phyloP scores from a whole-genome alignment of 495 filamentous ascomycete genomes.

The Penicillium silybi region DNA sequence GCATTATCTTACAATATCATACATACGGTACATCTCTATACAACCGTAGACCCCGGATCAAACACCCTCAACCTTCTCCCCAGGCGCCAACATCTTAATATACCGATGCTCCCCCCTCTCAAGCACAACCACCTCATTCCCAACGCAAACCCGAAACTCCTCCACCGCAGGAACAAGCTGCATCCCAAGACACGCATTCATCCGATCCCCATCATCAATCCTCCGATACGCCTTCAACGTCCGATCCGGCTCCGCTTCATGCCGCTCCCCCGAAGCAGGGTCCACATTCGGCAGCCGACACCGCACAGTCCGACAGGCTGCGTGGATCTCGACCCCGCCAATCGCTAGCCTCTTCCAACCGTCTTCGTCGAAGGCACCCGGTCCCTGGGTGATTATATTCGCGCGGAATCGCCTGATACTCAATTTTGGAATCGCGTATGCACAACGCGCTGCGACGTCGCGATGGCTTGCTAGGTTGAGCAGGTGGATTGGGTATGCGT shows the following conservation, averaged over 20 bases:
- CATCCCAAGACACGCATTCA: conserved; percentile 77
- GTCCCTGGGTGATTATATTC: conserved; percentile 73
- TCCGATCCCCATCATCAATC: conserved; percentile 69
- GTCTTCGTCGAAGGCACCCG: conserved; percentile 66
- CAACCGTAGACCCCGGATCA: conserved; percentile 11
- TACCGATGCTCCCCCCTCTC: conserved; percentile 63
- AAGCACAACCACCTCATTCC: conserved; percentile 56
- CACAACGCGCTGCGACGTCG: conserved; percentile 52
- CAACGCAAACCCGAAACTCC: conserved; percentile 50
- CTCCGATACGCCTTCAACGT: conserved; percentile 65
- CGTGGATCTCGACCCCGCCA: conserved; percentile 37
- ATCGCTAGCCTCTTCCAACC: conserved; percentile 72
- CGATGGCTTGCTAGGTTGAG: conserved; percentile 70
- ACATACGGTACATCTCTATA: background rate
- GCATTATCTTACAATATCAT: background rate
- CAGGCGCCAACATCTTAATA: conserved; percentile 47
- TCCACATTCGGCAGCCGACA: conserved; percentile 85
- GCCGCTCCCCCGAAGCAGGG: conserved; percentile 64
- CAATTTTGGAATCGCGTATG: conserved; percentile 54
- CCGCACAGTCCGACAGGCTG: conserved; percentile 70
- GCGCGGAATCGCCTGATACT: conserved; percentile 73
- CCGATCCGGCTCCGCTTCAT: conserved; percentile 67
- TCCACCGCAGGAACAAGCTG: conserved; percentile 25
- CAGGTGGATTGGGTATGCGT: conserved; percentile 85
- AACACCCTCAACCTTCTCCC: conserved; percentile 37